Evolutionary conservation across 495 filamentous ascomycete genomes (phyloP).

Genomic region (Halenospora varia): DNA sequence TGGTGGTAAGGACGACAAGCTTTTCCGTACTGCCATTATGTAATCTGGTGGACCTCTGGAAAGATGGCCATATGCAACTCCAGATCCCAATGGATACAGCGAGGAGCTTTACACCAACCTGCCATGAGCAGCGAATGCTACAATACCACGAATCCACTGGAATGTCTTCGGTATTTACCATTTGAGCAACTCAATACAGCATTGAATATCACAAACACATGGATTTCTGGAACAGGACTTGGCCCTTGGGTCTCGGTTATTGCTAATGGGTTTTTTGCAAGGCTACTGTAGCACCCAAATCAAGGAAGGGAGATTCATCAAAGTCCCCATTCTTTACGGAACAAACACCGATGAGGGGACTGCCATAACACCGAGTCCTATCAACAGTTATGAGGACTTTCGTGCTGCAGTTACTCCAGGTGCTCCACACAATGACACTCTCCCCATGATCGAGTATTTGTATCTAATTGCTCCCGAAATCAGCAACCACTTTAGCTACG

Average conservation of each 20-base stretch:
- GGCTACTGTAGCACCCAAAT: neutral
- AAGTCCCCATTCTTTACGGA: neutral
- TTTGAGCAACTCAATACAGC: neutral
- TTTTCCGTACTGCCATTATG: slow-evolving; percentile 29
- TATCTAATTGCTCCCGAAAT: neutral
- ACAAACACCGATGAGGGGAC: slow-evolving; percentile 5
- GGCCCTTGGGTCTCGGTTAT: slow-evolving; percentile 39
- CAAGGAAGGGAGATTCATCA: neutral
- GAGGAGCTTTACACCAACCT: neutral
- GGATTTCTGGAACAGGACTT: slow-evolving; percentile 14
- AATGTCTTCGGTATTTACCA: neutral
- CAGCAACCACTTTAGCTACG: neutral
- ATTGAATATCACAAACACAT: neutral
- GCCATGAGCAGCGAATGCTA: neutral
- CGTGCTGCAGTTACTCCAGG: neutral
- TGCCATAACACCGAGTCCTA: neutral
- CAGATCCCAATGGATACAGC: neutral
- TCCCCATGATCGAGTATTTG: neutral
- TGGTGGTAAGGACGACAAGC: slow-evolving; percentile 25
- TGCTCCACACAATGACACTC: neutral
- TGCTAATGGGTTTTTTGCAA: slow-evolving; percentile 15
- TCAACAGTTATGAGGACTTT: neutral
- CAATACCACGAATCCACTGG: neutral
- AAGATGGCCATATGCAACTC: neutral
- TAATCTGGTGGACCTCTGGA: neutral